Conservation (phyloP, 2,329 filamentous ascomycete species). For the Dactylellina drechsleri region DNA sequence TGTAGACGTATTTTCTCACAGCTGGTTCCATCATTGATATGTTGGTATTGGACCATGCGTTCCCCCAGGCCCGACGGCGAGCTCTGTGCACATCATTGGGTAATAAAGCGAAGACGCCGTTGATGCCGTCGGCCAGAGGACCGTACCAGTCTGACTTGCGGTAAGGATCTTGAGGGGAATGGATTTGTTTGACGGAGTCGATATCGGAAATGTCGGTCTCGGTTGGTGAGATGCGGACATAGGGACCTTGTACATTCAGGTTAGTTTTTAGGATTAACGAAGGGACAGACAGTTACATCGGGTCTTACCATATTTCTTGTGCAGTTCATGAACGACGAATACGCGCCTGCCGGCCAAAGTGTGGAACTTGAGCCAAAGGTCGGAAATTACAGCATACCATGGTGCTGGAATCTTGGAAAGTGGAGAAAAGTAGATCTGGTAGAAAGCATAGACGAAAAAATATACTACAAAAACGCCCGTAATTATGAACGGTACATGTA, state of each 20-base stretch:
- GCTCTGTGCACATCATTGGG: not conserved
- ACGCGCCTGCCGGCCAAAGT: slow-evolving; percentile 7
- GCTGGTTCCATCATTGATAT: slow-evolving; percentile 16
- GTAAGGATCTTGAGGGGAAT: slow-evolving; percentile 18
- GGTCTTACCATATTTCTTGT: slow-evolving; percentile 30
- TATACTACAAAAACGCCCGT: slow-evolving; percentile 1
- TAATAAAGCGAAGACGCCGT: not conserved
- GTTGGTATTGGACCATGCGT: slow-evolving; percentile 19
- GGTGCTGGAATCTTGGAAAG: slow-evolving; percentile 39
- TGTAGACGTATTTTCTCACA: slow-evolving; percentile 5
- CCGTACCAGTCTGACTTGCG: slow-evolving; percentile 26
- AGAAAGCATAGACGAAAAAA: slow-evolving; percentile 12
- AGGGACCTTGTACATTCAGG: slow-evolving; percentile 25
- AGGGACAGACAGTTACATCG: slow-evolving; percentile 24
- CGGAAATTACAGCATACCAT: slow-evolving; percentile 31
- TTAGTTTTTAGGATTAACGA: slow-evolving; percentile 24
- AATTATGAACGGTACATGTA: slow-evolving; percentile 32
- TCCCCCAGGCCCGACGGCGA: slow-evolving; percentile 12
- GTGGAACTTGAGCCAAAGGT: slow-evolving; percentile 2
- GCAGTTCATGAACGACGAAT: slow-evolving; percentile 28
- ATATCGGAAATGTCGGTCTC: slow-evolving; percentile 21
- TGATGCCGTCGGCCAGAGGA: not conserved
- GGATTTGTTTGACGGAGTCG: slow-evolving; percentile 9
- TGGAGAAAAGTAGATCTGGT: slow-evolving; percentile 44
- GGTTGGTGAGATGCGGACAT: slow-evolving; percentile 30